phyloP scores from a whole-genome alignment of 331 rosid species.

The Telfairia occidentalis region DNA sequence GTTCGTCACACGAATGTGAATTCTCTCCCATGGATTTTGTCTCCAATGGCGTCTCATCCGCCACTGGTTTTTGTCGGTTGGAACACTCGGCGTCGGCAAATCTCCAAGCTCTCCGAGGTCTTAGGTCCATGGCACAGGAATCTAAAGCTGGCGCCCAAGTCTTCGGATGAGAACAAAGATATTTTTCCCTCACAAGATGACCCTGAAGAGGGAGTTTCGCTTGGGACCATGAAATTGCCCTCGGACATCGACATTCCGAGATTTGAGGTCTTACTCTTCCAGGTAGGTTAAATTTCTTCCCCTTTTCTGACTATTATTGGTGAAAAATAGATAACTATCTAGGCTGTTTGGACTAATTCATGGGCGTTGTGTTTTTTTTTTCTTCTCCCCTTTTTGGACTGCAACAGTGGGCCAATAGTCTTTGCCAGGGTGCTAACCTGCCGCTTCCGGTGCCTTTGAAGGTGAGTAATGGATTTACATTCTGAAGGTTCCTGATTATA shows the following conservation, averaged over 20 bases:
- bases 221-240: conserved; percentile 80
- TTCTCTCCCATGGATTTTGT: conserved; percentile 19
- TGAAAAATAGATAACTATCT: neutral
- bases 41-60: conserved; percentile 11
- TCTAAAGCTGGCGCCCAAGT: conserved; percentile 20
- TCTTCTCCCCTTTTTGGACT: neutral
- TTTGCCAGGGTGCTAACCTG: conserved; percentile 77
- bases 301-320: neutral
- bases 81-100: conserved; percentile 5
- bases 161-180: conserved; percentile 28
- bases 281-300: conserved; percentile 25
- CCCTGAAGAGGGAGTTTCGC: conserved; percentile 58
- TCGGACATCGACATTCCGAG: conserved; percentile 41
- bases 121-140: neutral
- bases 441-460: conserved; percentile 79
- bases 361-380: neutral
- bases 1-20: conserved; percentile 11
- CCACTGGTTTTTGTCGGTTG: conserved; percentile 9
- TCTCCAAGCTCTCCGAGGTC: conserved; percentile 16
- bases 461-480: conserved; percentile 26
- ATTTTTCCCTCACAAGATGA: conserved; percentile 18
- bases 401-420: conserved; percentile 84
- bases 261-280: conserved; percentile 63
- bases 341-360: neutral
- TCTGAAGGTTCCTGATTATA: neutral